These are phyloP conservation scores for Candida fluviatilis DNA, from an alignment of 805 yeast species.

Conservation along the genomic window DNA sequence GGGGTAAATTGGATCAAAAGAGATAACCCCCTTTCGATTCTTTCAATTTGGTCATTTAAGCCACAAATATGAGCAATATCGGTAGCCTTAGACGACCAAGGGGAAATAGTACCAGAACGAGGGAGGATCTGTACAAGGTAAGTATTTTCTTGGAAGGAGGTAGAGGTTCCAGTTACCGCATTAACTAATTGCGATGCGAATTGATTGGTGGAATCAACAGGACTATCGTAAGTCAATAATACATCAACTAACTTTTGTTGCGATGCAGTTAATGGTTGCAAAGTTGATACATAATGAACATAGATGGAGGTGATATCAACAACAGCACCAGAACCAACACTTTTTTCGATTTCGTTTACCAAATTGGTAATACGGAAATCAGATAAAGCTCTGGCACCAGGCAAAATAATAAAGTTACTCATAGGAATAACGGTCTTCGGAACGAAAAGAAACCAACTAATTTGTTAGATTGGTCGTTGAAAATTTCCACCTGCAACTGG, in stretches of 20 bases:
- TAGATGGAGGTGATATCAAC: conserved; percentile 71
- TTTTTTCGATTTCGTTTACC: conserved; percentile 66
- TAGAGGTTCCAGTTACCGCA: conserved; percentile 1
- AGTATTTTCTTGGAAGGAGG: conserved; percentile 19
- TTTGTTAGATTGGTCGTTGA: background rate
- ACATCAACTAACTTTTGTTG: conserved; percentile 50
- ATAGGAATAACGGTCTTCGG: conserved; percentile 2
- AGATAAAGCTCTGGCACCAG: conserved; percentile 91
- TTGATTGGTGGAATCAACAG: conserved; percentile 50
- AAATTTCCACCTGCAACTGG: too few species aligned
- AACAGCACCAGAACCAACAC: conserved; percentile 51
- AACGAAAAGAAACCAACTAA: background rate
- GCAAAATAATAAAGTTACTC: conserved; percentile 42
- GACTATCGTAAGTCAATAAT: conserved; percentile 71
- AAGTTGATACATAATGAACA: conserved; percentile 75
- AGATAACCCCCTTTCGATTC: conserved; percentile 90
- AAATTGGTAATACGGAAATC: conserved; percentile 76
- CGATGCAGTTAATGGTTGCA: conserved; percentile 31
- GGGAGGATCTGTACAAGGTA: conserved; percentile 78
- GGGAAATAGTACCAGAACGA: conserved; percentile 93
- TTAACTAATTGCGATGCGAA: conserved; percentile 33
- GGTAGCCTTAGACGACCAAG: conserved; percentile 99
- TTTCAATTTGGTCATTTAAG: conserved; percentile 59
- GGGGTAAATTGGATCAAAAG: conserved; percentile 66
- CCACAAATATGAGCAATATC: conserved; percentile 91